phyloP scores from a whole-genome alignment of 2,329 filamentous ascomycete genomes.

The Trichoderma sp. region DNA sequence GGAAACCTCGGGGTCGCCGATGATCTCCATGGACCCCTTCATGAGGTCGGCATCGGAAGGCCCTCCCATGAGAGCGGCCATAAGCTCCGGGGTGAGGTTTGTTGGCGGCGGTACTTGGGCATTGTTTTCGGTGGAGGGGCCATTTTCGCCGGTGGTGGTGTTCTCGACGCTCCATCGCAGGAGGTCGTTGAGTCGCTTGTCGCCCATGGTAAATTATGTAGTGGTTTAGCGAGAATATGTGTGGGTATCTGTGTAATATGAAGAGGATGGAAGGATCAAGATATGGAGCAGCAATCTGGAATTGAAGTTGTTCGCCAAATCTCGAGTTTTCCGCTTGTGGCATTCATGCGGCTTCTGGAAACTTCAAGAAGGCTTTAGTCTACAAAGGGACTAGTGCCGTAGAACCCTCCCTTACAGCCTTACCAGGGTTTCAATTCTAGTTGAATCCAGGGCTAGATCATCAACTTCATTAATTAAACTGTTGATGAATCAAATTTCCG shows the following conservation, averaged over 20 bases:
- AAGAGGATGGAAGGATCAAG: background rate
- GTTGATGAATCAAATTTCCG: conserved; percentile 4
- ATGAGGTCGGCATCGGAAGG: conserved; percentile 92
- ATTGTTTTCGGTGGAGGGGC: conserved; percentile 38
- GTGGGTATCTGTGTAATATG: conserved; percentile 11
- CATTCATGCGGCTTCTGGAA: conserved; percentile 46
- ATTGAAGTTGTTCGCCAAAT: background rate
- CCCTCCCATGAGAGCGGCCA: conserved; percentile 78
- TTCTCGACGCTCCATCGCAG: conserved; percentile 75
- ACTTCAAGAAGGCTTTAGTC: conserved; percentile 45
- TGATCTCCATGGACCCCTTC: conserved; percentile 78
- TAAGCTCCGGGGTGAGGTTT: conserved; percentile 67
- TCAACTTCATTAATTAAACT: conserved; percentile 20
- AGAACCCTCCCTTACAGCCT: background rate
- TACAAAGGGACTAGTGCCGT: conserved; percentile 35
- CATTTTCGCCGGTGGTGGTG: conserved; percentile 45
- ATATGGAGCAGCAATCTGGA: background rate
- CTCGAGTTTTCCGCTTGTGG: conserved; percentile 26
- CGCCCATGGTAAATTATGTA: conserved; percentile 43
- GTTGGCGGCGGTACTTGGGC: conserved; percentile 41
- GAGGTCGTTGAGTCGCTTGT: conserved; percentile 71
- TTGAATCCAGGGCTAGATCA: background rate
- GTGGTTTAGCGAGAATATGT: conserved; percentile 30
- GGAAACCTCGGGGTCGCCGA: conserved; percentile 66
- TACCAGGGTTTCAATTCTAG: background rate